Evolutionary conservation across 192 early-diverging fungal genomes (phyloP).

Genomic region (Coemansia sp.): DNA sequence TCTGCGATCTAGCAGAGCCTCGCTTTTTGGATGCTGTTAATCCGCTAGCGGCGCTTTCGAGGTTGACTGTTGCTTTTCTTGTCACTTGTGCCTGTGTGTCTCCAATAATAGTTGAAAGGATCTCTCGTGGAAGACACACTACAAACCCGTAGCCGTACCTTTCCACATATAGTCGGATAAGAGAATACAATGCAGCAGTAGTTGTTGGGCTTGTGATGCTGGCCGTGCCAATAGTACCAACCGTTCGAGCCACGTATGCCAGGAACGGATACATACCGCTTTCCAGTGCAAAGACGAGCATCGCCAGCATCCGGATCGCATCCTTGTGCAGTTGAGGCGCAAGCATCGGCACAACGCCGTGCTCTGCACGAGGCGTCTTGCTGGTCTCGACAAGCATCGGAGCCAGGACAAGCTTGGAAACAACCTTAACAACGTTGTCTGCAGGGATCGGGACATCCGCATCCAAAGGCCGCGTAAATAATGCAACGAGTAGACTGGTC

Average conservation of each 20-base stretch:
- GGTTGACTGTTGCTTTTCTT: not conserved
- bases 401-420: conserved; percentile 37
- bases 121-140: conserved; percentile 36
- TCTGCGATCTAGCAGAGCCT: conserved; percentile 15
- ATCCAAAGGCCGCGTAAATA: conserved; percentile 34
- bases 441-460: conserved; percentile 34
- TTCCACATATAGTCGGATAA: conserved; percentile 42
- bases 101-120: conserved; percentile 23
- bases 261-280: conserved; percentile 41
- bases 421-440: conserved; percentile 22
- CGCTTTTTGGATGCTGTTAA: conserved; percentile 31
- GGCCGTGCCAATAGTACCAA: conserved; percentile 24
- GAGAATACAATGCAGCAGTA: conserved; percentile 31
- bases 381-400: conserved; percentile 34
- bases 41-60: conserved; percentile 1
- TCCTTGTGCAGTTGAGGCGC: conserved; percentile 45
- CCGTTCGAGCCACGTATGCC: conserved; percentile 31
- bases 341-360: conserved; percentile 30
- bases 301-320: conserved; percentile 42
- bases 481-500: conserved; percentile 32
- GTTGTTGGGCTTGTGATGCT: conserved; percentile 27
- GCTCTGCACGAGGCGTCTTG: conserved; percentile 42
- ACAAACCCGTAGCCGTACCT: conserved; percentile 43
- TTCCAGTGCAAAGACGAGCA: conserved; percentile 32
- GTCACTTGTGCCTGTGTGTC: conserved; percentile 22